Evolutionary conservation across 1,139 yeast genomes (phyloP).

Genomic region (Pichia sp.): DNA sequence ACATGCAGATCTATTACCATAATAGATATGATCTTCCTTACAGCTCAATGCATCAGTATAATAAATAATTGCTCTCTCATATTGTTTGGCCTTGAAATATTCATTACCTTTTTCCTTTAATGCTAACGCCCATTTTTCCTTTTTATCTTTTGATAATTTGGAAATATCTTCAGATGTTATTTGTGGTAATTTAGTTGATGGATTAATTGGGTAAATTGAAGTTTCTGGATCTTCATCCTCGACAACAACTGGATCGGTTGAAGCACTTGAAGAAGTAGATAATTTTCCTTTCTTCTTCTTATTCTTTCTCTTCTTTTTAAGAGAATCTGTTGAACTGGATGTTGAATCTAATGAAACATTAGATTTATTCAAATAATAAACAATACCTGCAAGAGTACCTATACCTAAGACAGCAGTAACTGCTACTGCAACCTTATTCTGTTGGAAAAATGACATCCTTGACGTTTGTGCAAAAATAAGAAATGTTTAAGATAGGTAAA

Average conservation of each 20-base stretch:
- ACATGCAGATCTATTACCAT: conserved; percentile 94
- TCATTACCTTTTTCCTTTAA: conserved; percentile 89
- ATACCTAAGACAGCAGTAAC: conserved; percentile 58
- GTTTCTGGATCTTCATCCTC: conserved; percentile 17
- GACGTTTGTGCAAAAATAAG: background rate
- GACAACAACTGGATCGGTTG: conserved; percentile 10
- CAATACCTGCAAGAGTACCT: conserved; percentile 56
- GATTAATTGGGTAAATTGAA: conserved; percentile 39
- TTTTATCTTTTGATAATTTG: conserved; percentile 45
- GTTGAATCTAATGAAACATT: conserved; percentile 15
- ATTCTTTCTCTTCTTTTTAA: conserved; percentile 38
- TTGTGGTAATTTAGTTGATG: conserved; percentile 49
- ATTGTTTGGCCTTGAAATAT: conserved; percentile 55
- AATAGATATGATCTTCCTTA: conserved; percentile 78
- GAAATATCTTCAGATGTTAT: conserved; percentile 43
- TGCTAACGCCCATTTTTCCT: conserved; percentile 64
- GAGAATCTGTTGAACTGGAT: conserved; percentile 5
- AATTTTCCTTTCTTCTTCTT: conserved; percentile 38
- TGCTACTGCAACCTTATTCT: conserved; percentile 51
- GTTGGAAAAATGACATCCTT: conserved; percentile 13
- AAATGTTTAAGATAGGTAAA: background rate
- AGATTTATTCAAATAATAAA: conserved; percentile 39
- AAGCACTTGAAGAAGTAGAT: conserved; percentile 18
- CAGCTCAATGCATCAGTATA: conserved; percentile 74
- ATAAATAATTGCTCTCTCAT: conserved; percentile 64